These are phyloP conservation scores for Hamamelis virginiana DNA, from an alignment of 164 flowering plant species.

Conservation along the genomic window DNA sequence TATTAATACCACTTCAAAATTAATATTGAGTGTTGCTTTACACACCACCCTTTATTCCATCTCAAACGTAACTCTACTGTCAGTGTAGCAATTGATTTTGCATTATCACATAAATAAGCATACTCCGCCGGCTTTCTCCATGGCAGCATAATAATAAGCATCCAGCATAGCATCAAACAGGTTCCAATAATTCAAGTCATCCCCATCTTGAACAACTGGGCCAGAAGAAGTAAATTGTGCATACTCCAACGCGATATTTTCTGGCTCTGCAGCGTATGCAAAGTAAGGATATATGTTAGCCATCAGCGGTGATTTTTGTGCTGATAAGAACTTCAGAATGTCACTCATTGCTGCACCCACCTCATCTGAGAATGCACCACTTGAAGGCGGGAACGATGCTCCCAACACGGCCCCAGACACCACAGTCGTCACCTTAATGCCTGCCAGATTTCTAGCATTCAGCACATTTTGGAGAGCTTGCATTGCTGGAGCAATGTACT, in stretches of 20 bases:
- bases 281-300: slow-evolving; percentile 45
- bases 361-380: slow-evolving; percentile 21
- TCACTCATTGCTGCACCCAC: neutral
- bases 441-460: neutral
- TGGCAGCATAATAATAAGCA: slow-evolving; percentile 25
- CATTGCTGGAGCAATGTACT: slow-evolving; percentile 12
- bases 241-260: slow-evolving; percentile 12
- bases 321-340: slow-evolving; percentile 20
- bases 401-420: slow-evolving; percentile 20
- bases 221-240: slow-evolving; percentile 21
- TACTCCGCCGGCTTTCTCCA: slow-evolving; percentile 19
- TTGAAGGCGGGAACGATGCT: slow-evolving; percentile 41
- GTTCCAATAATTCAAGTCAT: slow-evolving; percentile 19
- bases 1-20: no score
- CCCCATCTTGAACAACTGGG: slow-evolving; percentile 22
- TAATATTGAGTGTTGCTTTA: no score
- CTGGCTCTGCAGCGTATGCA: slow-evolving; percentile 16
- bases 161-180: slow-evolving; percentile 34
- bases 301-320: slow-evolving; percentile 24
- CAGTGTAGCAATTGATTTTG: no score
- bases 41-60: no score
- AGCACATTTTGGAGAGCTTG: slow-evolving; percentile 3
- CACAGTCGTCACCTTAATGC: slow-evolving; percentile 36
- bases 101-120: no score
- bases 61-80: no score